Evolutionary conservation across 441 rosid genomes (phyloP), one percentile per base, ranked within the genome.

Genomic region (Dalechampia spathulata): DNA sequence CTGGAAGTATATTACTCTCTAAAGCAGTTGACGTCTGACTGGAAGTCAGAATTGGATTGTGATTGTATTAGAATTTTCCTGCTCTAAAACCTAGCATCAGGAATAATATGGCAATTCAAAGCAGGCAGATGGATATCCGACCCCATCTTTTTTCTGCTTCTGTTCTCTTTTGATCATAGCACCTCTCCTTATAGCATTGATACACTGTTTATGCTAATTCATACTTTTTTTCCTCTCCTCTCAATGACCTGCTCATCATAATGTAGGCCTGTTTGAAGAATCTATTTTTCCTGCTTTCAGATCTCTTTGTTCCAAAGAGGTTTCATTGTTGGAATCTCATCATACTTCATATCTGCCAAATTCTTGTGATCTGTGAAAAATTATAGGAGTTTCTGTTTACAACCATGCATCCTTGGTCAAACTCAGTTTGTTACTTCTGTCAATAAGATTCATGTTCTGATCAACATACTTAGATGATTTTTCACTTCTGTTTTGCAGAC

Each of bases 401-500:
- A n/a, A n/a, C n/a, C n/a, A n/a, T n/a, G n/a, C n/a, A n/a, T n/a
- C n/a, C n/a, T n/a, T n/a, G 26, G 25, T 46, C 46, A 44, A 14
- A 16, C 12, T 41, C 9, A 20, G 50, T 53, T 15, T 62, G 52
- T 57, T 70, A 12, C 36, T 52, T 44, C 61, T 49, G 27, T 27
- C 28, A 16, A 15, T 43, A 13, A 44, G 17, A 26, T 53, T 53
- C 55, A 50, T 40, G 28, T 49, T 51, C 61, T 56, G 61, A 55
- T 65, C 39, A 30, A 47, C 15, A 17, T 36, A 32, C 22, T 26
- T 53, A 32, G 40, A 16, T 70, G 22, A 66, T 54, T 55, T 44
- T n/a, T 56, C 60, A 61, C 15, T 36, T 49, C 64, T 36, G 39
- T 60, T 43, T 59, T 75, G 66, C 94, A 88, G 96, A 83, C 57